Percentiles rank a stretch among this genome's conserved stretches.
Conservation (phyloP, 352 stramenopile genomes). For the Phytophthora uliginosa region DNA sequence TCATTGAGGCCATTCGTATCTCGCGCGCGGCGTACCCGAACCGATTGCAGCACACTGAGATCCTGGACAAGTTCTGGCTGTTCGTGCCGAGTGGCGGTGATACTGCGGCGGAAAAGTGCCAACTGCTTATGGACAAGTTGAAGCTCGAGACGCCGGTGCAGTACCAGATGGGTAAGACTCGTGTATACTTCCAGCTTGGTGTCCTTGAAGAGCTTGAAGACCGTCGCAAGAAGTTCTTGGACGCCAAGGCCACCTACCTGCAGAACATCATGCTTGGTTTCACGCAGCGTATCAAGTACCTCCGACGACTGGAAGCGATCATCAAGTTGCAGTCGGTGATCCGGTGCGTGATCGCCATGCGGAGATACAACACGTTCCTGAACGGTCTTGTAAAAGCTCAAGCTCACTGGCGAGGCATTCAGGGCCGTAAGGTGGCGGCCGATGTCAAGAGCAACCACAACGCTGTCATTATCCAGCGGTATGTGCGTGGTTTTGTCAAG, state of each 20-base stretch:
- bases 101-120: constrained; percentile 70
- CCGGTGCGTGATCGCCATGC: constrained; percentile 86
- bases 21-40: constrained; percentile 99
- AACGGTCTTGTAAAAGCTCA: constrained; percentile 70
- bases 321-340: constrained; percentile 89
- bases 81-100: constrained; percentile 77
- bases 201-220: constrained; percentile 90
- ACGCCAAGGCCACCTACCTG: constrained; percentile 82
- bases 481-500: constrained; percentile 78
- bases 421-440: constrained; percentile 68
- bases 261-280: constrained; percentile 87
- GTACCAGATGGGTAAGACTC: constrained; percentile 89
- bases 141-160: constrained; percentile 77
- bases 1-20: constrained; percentile 99
- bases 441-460: constrained; percentile 88
- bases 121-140: constrained; percentile 86
- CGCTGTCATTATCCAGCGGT: constrained; percentile 87
- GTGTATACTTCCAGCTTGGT: constrained; percentile 90
- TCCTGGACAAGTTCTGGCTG: constrained; percentile 87
- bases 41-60: constrained; percentile 92
- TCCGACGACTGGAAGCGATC: constrained; percentile 80
- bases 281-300: constrained; percentile 79
- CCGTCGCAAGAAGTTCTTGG: constrained; percentile 86
- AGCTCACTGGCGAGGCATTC: constrained; percentile 77
- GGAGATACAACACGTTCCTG: constrained; percentile 87